A percentile compares a stretch with the other conserved stretches of the same genome.
These are phyloP conservation scores for Galeopsis tetrahit DNA, from an alignment of 257 asterid genomes.

Conservation along the genomic window DNA sequence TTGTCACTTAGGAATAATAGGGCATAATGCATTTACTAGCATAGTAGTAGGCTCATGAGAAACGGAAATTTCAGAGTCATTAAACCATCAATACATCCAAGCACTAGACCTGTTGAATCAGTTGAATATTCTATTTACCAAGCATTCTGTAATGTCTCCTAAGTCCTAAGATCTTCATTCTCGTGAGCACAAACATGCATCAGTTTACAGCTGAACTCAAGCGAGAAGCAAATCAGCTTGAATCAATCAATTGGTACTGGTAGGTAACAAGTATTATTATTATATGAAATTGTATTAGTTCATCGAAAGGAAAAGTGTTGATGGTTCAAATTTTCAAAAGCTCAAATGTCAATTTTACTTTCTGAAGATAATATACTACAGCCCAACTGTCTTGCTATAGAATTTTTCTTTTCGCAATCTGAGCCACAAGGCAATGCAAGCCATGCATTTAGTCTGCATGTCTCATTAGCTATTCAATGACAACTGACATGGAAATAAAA, in stretches of 20 bases:
- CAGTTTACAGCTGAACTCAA: not conserved
- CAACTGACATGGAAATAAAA: no score
- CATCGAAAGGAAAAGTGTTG: not conserved
- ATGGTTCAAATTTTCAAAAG: not conserved
- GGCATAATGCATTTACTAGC: constrained; percentile 4
- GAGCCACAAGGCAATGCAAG: no score
- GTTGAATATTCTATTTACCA: not conserved
- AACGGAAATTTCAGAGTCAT: not conserved
- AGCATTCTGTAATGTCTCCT: not conserved
- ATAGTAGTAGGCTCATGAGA: constrained; percentile 4
- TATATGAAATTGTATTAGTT: not conserved
- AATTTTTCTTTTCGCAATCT: no score
- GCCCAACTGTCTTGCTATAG: no score
- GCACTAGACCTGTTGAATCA: not conserved
- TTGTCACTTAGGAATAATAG: not conserved
- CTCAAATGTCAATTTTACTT: not conserved
- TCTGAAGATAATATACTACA: no score
- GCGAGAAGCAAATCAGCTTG: not conserved
- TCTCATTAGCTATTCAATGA: no score
- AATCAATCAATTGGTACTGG: not conserved
- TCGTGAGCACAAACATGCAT: not conserved
- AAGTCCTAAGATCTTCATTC: not conserved
- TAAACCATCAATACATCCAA: constrained; percentile 11
- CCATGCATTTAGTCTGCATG: no score
- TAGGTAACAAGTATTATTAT: not conserved